Conservation (phyloP, 495 filamentous ascomycete species). For the Daldinia decipiens region DNA sequence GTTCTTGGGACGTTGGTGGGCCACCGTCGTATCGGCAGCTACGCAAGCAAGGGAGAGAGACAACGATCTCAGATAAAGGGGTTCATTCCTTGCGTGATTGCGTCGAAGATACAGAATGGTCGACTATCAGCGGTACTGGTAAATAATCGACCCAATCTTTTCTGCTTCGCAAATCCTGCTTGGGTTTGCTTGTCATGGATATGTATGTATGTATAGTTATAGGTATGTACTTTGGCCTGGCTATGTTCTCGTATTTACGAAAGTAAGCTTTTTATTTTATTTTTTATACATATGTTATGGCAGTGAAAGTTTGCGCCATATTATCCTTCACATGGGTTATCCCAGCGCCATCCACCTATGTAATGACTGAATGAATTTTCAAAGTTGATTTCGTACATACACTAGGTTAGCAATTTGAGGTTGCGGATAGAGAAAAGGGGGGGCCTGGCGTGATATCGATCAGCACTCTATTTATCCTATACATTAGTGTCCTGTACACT, state of each 20-base stretch:
- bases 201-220: too few relatives aligned
- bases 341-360: neutral
- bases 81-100: conserved; percentile 40
- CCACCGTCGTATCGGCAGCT: conserved; percentile 38
- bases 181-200: conserved; percentile 9
- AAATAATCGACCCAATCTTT: conserved; percentile 20
- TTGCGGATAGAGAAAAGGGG: conserved; percentile 16
- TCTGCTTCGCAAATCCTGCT: conserved; percentile 7
- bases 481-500: too few relatives aligned
- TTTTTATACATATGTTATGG: too few relatives aligned
- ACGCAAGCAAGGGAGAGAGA: conserved; percentile 34
- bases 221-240: neutral
- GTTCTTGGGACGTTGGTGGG: conserved; percentile 38
- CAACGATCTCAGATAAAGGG: conserved; percentile 39
- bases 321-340: conserved; percentile 13
- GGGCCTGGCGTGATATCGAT: conserved; percentile 29
- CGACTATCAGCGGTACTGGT: neutral
- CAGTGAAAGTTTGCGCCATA: conserved; percentile 12
- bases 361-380: conserved; percentile 1
- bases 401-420: conserved; percentile 3
- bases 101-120: conserved; percentile 7
- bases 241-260: neutral
- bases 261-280: neutral
- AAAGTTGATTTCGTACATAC: conserved; percentile 6
- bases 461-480: conserved; percentile 14